These are phyloP conservation scores for Thelonectria blattea DNA, from an alignment of 2,329 filamentous ascomycete species.

Conservation along the genomic window DNA sequence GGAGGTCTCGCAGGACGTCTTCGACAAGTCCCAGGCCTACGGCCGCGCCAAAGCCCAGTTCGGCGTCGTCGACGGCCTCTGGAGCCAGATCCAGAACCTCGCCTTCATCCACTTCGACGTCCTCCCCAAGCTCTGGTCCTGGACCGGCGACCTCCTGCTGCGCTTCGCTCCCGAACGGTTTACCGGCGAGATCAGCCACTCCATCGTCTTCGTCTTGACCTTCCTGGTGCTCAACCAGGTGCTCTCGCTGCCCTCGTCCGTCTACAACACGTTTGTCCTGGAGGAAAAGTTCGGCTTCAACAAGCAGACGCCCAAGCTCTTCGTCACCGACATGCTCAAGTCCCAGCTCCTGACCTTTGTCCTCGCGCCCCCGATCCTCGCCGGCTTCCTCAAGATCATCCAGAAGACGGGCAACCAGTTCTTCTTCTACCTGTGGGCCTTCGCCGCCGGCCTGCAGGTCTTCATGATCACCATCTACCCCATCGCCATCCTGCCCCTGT, in stretches of 20 bases:
- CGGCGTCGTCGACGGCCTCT: conserved; percentile 79
- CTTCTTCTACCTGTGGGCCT: conserved; percentile 98
- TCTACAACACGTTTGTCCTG: conserved; percentile 95
- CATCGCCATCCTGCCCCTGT: conserved; percentile 89
- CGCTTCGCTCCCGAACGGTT: conserved; percentile 78
- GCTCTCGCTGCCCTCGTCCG: conserved; percentile 77
- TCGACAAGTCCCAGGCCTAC: conserved; percentile 95
- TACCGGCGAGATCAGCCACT: conserved; percentile 91
- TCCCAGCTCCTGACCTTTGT: conserved; percentile 80
- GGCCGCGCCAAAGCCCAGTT: conserved; percentile 95
- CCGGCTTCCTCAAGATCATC: conserved; percentile 91
- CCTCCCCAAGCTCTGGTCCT: conserved; percentile 87
- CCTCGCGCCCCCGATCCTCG: conserved; percentile 85
- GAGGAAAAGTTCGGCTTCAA: conserved; percentile 99
- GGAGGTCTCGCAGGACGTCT: conserved; percentile 88
- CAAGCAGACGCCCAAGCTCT: conserved; percentile 91
- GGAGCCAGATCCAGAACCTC: conserved; percentile 86
- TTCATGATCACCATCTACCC: conserved; percentile 97
- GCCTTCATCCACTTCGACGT: conserved; percentile 90
- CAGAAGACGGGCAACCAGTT: conserved; percentile 92
- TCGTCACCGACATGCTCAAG: conserved; percentile 91
- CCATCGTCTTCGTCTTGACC: conserved; percentile 86
- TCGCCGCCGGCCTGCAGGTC: conserved; percentile 86
- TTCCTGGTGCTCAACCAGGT: conserved; percentile 84
- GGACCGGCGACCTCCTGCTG: conserved; percentile 77